These are phyloP conservation scores for Albophoma yamanashiensis DNA, from an alignment of 2,329 filamentous ascomycete genomes.

Conservation along the genomic window DNA sequence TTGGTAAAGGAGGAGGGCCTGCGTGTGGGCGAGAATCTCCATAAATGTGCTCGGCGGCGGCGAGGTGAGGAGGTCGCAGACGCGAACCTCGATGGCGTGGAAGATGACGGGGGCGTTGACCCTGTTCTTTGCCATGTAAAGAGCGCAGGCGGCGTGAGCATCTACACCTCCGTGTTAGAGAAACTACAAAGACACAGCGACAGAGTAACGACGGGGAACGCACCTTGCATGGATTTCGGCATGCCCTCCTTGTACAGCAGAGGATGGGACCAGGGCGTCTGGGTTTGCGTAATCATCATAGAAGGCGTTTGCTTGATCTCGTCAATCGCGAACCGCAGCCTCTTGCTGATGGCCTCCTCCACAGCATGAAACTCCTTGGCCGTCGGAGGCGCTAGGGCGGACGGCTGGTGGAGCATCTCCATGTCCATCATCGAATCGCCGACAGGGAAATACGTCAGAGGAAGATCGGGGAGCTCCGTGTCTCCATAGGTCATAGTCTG, in stretches of 20 bases:
- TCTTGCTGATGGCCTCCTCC: too few relatives aligned
- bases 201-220: not conserved
- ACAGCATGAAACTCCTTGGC: too few relatives aligned
- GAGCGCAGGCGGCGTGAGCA: constrained; percentile 38
- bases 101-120: constrained; percentile 37
- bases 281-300: too few relatives aligned
- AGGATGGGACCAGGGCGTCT: too few relatives aligned
- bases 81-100: constrained; percentile 32
- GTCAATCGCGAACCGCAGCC: too few relatives aligned
- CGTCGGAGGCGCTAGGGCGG: too few relatives aligned
- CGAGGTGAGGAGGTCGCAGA: constrained; percentile 29
- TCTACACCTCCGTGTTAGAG: constrained; percentile 21
- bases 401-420: too few relatives aligned
- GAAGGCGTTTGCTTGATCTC: too few relatives aligned
- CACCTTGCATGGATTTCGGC: constrained; percentile 40
- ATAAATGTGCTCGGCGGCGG: constrained; percentile 16
- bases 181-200: not conserved
- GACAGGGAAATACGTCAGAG: too few relatives aligned
- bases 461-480: too few relatives aligned
- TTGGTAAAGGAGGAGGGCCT: constrained; percentile 38
- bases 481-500: too few relatives aligned
- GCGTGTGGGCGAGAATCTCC: constrained; percentile 28
- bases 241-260: constrained; percentile 40
- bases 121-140: constrained; percentile 38
- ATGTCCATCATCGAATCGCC: too few relatives aligned